Base-by-base conservation (phyloP, 2,329 filamentous ascomycete species). In the Neospermospora avenae region DNA sequence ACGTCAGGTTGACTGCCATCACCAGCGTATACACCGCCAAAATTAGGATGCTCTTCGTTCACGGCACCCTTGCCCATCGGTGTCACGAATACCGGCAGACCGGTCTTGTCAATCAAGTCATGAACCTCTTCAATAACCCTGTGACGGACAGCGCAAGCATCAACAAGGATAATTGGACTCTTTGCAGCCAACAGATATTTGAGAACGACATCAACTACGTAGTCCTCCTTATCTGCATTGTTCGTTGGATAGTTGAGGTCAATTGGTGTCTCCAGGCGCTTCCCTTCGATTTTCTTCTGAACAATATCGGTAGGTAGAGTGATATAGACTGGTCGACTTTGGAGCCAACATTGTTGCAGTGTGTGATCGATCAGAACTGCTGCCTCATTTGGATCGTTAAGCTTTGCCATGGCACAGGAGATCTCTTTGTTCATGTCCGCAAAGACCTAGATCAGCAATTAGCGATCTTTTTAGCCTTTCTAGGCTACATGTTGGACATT, bases 11-110 rank as follows among this genome's bases (percentile, higher is more conserved):
- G 83, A 34, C 87, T 91, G 37, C 88, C 90, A 60, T 82, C 82
- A n/a, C 92, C 92, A 8, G 89, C 88, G 73, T 96, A 96, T 4
- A 96, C 89, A 64, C 92, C 92, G 22, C 89, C 89, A 67, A 88
- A 96, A 69, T 84, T 89, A n/a, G 81, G 78, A 49, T 89, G 81
- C 1, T 82, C 83, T 74, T 96, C 91, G 69, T 95, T 83, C 49
- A 96, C 83, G 20, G 89, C 89, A 18, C 91, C 84, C 77, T 96
- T 96, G 49, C 91, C 91, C 89, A 96, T 96, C 2, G 91, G 90
- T 0, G 91, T 89, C n/a, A 93, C 89, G 68, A 95, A 96, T 0
- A 90, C 88, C 4, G 92, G 91, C 7, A 96, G 78, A 3, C 84
- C 80, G 0, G 90, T 90, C 74, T 87, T 90, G 62, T 87, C 79